Conservation (phyloP, 129 eudicot genomes). For the Saposhnikovia divaricata region DNA sequence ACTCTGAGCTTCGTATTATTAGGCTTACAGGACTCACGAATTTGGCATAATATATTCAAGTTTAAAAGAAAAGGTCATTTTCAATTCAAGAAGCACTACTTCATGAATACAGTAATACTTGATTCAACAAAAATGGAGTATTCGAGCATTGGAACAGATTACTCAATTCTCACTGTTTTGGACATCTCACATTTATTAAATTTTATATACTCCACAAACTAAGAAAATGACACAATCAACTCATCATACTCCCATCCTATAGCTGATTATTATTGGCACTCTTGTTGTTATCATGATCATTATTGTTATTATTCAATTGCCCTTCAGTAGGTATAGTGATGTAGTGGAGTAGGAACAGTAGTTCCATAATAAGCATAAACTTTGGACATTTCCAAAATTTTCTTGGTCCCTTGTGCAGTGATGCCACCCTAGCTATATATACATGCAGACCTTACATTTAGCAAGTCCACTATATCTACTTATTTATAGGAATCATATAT, state of each 20-base stretch:
- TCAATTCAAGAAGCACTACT: no score
- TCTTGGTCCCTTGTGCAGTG: not conserved
- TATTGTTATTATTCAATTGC: constrained; percentile 3
- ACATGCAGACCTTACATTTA: not conserved
- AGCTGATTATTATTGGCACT: not conserved
- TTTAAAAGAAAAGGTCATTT: no score
- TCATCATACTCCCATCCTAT: not conserved
- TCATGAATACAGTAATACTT: no score
- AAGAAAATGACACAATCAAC: not conserved
- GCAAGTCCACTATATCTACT: not conserved
- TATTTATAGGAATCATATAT: not conserved
- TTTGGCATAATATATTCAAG: no score
- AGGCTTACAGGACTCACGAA: no score
- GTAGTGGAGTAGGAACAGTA: constrained; percentile 1
- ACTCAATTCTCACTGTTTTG: no score
- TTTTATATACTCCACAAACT: no score
- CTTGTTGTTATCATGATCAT: not conserved
- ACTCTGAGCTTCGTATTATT: no score
- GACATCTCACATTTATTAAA: no score
- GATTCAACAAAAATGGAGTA: no score
- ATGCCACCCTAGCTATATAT: not conserved
- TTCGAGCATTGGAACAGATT: no score
- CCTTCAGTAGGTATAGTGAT: not conserved
- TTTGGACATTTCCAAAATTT: not conserved
- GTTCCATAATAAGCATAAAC: not conserved